Base-by-base conservation (phyloP, 2,329 filamentous ascomycete genomes). In the Colletotrichum somersetense region DNA sequence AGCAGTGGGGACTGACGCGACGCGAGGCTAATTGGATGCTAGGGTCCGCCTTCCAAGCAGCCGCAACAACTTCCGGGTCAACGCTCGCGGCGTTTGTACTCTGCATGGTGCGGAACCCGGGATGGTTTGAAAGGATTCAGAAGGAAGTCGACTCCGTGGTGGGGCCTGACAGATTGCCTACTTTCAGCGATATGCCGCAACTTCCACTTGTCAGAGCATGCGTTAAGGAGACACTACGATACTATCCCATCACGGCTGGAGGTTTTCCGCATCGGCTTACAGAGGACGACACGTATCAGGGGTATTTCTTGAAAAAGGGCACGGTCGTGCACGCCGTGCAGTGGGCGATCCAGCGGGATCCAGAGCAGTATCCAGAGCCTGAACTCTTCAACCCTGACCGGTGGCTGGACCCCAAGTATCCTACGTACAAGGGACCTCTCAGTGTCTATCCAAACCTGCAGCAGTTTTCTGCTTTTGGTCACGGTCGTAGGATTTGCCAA, bases 251-350 rank as follows among this genome's bases (percentile, higher is more conserved):
- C 40, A 55, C 48, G 8, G 53, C 61, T 3, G 16, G 73, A 79
- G 84, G 84, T 5, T 86, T 89, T 7, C 85, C 87, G 0, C 87
- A 89, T 71, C 84, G 85, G 0, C 78, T 84, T 8, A 85, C 85
- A 63, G 80, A 84, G 57, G 86, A 88, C 66, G 86, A 88, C 71
- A 81, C 86, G 33, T 88, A 87, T 67, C 78, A 85, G 2, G 87
- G 86, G 0, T 88, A 85, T 73, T 84, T 85, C 75, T 85, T 89
- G 40, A 83, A 84, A 0, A 84, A 83, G 58, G 86, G 86, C 3
- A 83, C 86, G 1, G 85, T 85, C 0, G 83, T 89, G 26, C 83
- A 89, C 63, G 85, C 87, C 1, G 77, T 88, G 26, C 85, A 87
- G 79, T 89, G 84, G 83, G 83, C 80, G 61, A 85, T 87, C 66